These are phyloP conservation scores for Zygoascus sp. DNA, from an alignment of 1,139 yeast species.

Conservation along the genomic window DNA sequence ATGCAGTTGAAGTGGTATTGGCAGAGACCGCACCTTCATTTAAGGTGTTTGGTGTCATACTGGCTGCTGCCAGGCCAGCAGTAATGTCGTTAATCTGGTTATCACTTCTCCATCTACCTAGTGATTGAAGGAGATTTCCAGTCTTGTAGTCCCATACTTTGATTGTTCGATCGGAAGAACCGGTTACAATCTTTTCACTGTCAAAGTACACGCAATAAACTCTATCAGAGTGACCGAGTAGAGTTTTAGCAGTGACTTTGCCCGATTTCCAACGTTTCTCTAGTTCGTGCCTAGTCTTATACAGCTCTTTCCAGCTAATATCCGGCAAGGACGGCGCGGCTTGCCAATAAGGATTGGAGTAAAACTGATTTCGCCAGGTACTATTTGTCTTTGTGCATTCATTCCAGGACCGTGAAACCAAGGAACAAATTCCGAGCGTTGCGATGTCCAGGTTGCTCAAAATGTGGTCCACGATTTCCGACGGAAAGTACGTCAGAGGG, in stretches of 20 bases:
- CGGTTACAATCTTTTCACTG: constrained; percentile 33
- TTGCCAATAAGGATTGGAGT: constrained; percentile 22
- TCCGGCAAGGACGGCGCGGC: constrained; percentile 14
- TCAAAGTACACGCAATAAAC: constrained; percentile 38
- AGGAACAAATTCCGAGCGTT: constrained; percentile 23
- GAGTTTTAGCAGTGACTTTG: constrained; percentile 22
- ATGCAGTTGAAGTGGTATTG: constrained; percentile 1
- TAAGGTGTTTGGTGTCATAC: too few species aligned
- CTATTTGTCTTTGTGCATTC: constrained; percentile 22
- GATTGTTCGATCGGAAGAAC: constrained; percentile 36
- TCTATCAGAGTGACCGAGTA: constrained; percentile 36
- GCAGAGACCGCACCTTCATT: constrained; percentile 8
- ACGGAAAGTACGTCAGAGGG: constrained; percentile 27
- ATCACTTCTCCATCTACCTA: constrained; percentile 19
- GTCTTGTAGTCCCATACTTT: constrained; percentile 34
- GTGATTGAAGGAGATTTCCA: constrained; percentile 26
- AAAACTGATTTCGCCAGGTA: constrained; percentile 29
- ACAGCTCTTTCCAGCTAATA: constrained; percentile 29
- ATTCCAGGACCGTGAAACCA: constrained; percentile 28
- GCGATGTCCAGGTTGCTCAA: constrained; percentile 23
- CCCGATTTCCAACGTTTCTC: constrained; percentile 33
- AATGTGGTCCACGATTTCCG: constrained; percentile 27
- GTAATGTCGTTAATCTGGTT: not conserved
- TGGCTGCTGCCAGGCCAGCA: not conserved
- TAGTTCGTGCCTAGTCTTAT: constrained; percentile 26